Evolutionary conservation across 2,329 filamentous ascomycete species (phyloP).

Genomic region (Trichoderma atrobrunneum): DNA sequence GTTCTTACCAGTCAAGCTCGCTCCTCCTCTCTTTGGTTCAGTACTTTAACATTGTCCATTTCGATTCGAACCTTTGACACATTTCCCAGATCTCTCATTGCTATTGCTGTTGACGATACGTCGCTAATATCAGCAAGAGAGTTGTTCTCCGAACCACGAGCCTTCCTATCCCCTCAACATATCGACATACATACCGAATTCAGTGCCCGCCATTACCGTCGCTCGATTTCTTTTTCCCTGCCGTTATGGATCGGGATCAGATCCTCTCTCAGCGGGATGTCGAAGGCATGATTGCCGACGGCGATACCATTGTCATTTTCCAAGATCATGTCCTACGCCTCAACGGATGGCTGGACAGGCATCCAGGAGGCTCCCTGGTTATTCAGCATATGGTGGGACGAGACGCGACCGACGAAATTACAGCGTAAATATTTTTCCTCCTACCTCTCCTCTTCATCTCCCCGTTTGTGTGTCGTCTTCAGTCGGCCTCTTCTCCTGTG

Average conservation of each 20-base stretch:
- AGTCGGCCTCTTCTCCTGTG: neutral
- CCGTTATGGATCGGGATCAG: constrained; percentile 11
- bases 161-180: neutral
- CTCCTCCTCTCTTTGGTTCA: neutral
- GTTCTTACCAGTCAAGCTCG: neutral
- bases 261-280: constrained; percentile 14
- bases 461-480: too few species aligned
- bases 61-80: neutral
- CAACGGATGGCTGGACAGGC: constrained; percentile 83
- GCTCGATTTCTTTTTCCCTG: neutral
- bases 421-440: constrained; percentile 57
- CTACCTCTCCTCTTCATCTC: neutral
- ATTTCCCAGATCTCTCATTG: neutral
- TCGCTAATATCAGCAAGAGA: neutral
- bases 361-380: constrained; percentile 87
- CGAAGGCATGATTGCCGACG: constrained; percentile 80
- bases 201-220: neutral
- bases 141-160: neutral
- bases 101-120: neutral
- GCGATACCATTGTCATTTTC: constrained; percentile 75
- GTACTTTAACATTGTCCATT: neutral
- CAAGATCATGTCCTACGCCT: constrained; percentile 80
- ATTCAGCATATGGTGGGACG: constrained; percentile 91
- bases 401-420: constrained; percentile 93
- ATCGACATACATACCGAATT: neutral